Conservation (phyloP, 2,329 filamentous ascomycete species). For the Ploettnerulaceae sp. region DNA sequence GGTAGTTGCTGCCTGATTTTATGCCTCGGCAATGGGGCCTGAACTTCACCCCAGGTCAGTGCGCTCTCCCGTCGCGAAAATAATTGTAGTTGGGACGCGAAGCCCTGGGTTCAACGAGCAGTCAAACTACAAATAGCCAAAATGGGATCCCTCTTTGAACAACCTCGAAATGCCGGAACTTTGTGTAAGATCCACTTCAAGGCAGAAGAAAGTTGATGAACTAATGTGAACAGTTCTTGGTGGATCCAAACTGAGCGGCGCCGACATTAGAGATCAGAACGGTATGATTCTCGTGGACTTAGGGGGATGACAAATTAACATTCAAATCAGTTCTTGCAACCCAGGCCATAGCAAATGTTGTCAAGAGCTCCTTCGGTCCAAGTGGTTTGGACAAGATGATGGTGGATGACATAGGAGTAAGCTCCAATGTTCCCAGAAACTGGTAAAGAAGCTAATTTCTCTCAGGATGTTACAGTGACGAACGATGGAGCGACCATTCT, state of each 20-base stretch:
- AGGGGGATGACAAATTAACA: slow-evolving; percentile 15
- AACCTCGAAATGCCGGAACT: slow-evolving; percentile 85
- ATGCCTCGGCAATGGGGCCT: no score
- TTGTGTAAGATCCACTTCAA: slow-evolving; percentile 98
- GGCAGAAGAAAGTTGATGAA: background rate
- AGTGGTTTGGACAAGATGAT: slow-evolving; percentile 99
- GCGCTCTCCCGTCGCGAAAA: no score
- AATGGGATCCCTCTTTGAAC: slow-evolving; percentile 98
- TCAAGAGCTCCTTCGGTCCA: slow-evolving; percentile 97
- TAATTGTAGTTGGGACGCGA: no score
- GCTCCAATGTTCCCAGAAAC: slow-evolving; percentile 31
- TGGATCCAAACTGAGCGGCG: background rate
- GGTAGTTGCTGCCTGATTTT: no score
- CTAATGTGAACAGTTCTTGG: slow-evolving; percentile 7
- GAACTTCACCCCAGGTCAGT: no score
- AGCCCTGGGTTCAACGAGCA: no score
- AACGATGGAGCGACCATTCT: slow-evolving; percentile 98
- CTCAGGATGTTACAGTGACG: slow-evolving; percentile 91
- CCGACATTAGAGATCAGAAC: background rate
- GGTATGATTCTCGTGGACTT: background rate
- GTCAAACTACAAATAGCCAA: no score
- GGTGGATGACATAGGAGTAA: slow-evolving; percentile 97
- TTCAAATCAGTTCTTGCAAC: slow-evolving; percentile 71
- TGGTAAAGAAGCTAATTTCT: slow-evolving; percentile 20
- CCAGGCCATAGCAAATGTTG: slow-evolving; percentile 95